Percentiles rank a stretch among this genome's conserved stretches.
Conservation (phyloP, 441 rosid species). For the Flueggea neowawraea region DNA sequence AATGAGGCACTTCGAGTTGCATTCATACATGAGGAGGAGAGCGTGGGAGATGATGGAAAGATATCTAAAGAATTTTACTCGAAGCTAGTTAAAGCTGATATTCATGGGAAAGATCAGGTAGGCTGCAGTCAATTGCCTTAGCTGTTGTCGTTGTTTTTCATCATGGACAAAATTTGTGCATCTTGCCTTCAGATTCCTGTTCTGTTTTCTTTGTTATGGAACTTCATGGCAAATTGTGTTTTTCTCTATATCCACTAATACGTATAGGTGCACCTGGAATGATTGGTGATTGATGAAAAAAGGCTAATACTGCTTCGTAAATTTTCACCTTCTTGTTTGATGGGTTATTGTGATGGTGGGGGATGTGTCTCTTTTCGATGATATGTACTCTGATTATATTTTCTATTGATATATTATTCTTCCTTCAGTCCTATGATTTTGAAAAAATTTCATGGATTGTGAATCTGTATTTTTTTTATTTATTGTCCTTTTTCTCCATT, state of each 20-base stretch:
- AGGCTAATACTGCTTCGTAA: no score
- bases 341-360: no score
- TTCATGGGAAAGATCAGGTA: conserved; percentile 98
- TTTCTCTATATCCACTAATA: no score
- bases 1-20: conserved; percentile 98
- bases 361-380: no score
- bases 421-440: not conserved
- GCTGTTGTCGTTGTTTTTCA: not conserved
- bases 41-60: conserved; percentile 47
- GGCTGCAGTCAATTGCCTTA: not conserved
- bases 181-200: no score
- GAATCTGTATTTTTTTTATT: not conserved
- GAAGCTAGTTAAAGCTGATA: conserved; percentile 95
- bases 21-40: conserved; percentile 90
- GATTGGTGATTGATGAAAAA: no score
- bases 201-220: no score
- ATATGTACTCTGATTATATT: no score
- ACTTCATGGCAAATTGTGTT: no score
- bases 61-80: conserved; percentile 62
- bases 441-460: no score
- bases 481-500: not conserved
- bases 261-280: no score
- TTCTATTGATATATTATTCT: not conserved
- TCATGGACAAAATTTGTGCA: not conserved
- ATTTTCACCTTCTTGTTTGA: no score